Evolutionary conservation across 75 land plant species (phyloP).

Genomic region (Ceratopteris richardii): DNA sequence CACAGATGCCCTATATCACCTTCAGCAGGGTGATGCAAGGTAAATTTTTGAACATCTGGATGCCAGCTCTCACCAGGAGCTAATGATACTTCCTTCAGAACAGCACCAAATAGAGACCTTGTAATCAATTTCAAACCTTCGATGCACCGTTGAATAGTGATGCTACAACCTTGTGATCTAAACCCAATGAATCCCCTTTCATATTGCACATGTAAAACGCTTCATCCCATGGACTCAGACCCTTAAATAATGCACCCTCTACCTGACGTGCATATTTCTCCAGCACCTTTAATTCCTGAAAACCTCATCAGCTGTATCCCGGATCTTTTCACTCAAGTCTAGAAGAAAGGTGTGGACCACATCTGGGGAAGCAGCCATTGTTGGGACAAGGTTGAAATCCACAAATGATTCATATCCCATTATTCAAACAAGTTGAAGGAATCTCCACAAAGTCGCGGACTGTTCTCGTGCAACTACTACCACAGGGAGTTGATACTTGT

Average conservation of each 20-base stretch:
- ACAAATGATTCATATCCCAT: conserved; percentile 77
- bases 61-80: conserved; percentile 96
- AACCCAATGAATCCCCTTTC: conserved; percentile 32
- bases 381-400: conserved; percentile 64
- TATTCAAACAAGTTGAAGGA: too few relatives aligned
- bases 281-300: conserved; percentile 63
- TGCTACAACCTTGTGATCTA: conserved; percentile 41
- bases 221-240: conserved; percentile 96
- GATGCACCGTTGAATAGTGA: conserved; percentile 80
- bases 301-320: conserved; percentile 74
- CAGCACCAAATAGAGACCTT: conserved; percentile 76
- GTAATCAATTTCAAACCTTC: conserved; percentile 72
- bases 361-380: conserved; percentile 81
- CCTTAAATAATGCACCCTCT: conserved; percentile 17
- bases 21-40: conserved; percentile 80
- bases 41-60: conserved; percentile 70
- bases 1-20: conserved; percentile 86
- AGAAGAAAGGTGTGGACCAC: conserved; percentile 65
- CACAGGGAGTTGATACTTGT: too few relatives aligned
- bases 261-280: conserved; percentile 43
- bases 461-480: too few relatives aligned
- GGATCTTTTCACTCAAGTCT: conserved; percentile 49
- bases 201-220: conserved; percentile 62
- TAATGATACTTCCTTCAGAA: conserved; percentile 52
- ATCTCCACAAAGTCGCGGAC: too few relatives aligned